Evolutionary conservation across 257 asterid species (phyloP), one percentile per base, ranked within the genome.

Genomic region (Anisodus acutangulus): DNA sequence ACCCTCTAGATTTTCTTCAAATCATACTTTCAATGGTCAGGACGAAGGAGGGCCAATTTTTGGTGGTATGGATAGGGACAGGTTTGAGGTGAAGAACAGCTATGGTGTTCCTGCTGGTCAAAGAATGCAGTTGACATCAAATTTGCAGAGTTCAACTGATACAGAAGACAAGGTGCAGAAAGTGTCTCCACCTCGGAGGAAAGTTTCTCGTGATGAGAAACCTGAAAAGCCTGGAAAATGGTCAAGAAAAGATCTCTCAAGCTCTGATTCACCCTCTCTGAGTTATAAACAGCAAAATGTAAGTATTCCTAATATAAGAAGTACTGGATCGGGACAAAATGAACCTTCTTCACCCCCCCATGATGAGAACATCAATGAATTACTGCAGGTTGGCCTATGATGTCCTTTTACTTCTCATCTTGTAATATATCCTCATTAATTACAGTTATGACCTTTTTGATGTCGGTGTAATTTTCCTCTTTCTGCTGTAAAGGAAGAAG

Each of bases 141-240:
- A 78, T 53, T 13, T 78, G 82, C 82, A 78, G 15, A 78, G 82
- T 53, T 78, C 64, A 78, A 31, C 82, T 53, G 94, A 90, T 83
- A 59, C 85, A 60, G 98, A 91, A 86, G 97, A 94, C 85, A 94
- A 90, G 91, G 95, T 90, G 85, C 94, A 88, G 88, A 95, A 92
- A 91, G 94, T 90, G 26, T 95, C 98, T 76, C 95, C 98, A 19
- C 95, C 98, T 82, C 90, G 93, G 84, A 92, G 86, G 86, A 95
- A 92, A 88, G 87, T 88, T 85, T 88, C 81, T 84, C 89, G 91
- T 85, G 98, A 93, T 43, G 99, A 95, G 78, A 92, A 87, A 87
- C 81, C 87, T 62, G 99, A 95, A 80, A 92, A 86, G 88, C 71
- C 87, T 60, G 97, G 87, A 55, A 88, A 74, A 83, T 89, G 90